A percentile compares a stretch with the other conserved stretches of the same genome.
Conservation (phyloP, 805 yeast genomes). For the Yamadazyma nakazawae region DNA sequence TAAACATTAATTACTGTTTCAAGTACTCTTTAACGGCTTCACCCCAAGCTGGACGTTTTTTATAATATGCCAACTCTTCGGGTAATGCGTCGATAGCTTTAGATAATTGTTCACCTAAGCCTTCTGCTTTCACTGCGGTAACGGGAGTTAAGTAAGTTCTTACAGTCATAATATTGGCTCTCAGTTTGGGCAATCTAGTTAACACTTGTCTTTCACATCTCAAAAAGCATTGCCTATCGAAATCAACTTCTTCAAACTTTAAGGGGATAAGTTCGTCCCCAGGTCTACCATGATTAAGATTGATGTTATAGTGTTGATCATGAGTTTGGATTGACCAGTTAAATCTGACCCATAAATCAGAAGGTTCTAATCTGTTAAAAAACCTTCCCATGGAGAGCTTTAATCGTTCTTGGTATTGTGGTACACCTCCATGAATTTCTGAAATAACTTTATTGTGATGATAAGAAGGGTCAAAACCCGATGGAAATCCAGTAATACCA, state of each 20-base stretch:
- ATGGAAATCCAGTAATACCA: constrained; percentile 60
- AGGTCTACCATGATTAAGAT: constrained; percentile 29
- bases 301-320: constrained; percentile 28
- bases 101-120: constrained; percentile 27
- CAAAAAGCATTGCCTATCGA: constrained; percentile 30
- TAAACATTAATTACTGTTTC: neutral
- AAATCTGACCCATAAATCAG: constrained; percentile 56
- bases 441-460: constrained; percentile 55
- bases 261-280: constrained; percentile 26
- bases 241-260: constrained; percentile 28
- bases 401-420: constrained; percentile 55
- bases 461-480: constrained; percentile 65
- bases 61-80: constrained; percentile 36
- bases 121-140: constrained; percentile 27
- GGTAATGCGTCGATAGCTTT: constrained; percentile 37
- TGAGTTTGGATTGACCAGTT: constrained; percentile 74
- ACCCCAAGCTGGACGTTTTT: constrained; percentile 37
- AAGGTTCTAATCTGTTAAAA: constrained; percentile 52
- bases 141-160: constrained; percentile 36
- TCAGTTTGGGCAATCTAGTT: constrained; percentile 32
- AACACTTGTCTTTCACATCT: constrained; percentile 37
- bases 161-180: constrained; percentile 36
- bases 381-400: constrained; percentile 64
- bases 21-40: constrained; percentile 33
- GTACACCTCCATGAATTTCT: constrained; percentile 68